A percentile compares a stretch with the other conserved stretches of the same genome.
Conservation (phyloP, 2,329 filamentous ascomycete species). For the Chalaropsis ovoidea region DNA sequence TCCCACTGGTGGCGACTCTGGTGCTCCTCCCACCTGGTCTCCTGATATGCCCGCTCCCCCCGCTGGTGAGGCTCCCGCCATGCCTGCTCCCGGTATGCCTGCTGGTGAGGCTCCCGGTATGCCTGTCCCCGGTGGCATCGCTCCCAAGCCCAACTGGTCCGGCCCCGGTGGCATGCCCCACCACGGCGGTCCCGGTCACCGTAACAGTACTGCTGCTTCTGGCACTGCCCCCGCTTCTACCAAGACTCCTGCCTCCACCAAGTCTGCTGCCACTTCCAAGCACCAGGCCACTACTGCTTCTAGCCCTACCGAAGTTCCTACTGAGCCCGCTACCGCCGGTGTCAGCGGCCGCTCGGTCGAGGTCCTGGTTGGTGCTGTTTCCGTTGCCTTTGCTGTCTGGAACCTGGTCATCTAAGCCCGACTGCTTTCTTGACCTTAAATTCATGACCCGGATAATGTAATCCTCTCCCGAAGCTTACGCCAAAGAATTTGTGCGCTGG, state of each 20-base stretch:
- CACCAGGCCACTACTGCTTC: background rate
- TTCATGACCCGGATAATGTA: background rate
- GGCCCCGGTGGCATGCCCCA: background rate
- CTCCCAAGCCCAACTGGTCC: background rate
- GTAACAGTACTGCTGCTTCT: background rate
- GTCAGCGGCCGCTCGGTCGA: background rate
- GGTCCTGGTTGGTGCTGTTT: background rate
- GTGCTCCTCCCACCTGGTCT: background rate
- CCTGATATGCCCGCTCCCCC: background rate
- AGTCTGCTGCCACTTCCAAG: background rate
- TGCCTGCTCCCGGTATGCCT: background rate
- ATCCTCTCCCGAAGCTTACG: background rate
- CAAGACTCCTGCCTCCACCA: background rate
- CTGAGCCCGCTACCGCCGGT: conserved; percentile 16
- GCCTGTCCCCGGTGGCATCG: background rate
- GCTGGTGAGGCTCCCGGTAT: background rate
- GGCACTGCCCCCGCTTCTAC: background rate
- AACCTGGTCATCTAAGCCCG: conserved; percentile 2
- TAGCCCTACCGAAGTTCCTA: background rate
- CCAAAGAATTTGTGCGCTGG: background rate
- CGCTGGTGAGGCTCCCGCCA: background rate
- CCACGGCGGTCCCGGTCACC: background rate
- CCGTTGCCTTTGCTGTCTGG: conserved; percentile 17
- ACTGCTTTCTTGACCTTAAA: background rate
- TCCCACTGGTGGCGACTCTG: background rate